Base-by-base conservation (phyloP, 2,329 filamentous ascomycete species). In the Penicillium sp. region DNA sequence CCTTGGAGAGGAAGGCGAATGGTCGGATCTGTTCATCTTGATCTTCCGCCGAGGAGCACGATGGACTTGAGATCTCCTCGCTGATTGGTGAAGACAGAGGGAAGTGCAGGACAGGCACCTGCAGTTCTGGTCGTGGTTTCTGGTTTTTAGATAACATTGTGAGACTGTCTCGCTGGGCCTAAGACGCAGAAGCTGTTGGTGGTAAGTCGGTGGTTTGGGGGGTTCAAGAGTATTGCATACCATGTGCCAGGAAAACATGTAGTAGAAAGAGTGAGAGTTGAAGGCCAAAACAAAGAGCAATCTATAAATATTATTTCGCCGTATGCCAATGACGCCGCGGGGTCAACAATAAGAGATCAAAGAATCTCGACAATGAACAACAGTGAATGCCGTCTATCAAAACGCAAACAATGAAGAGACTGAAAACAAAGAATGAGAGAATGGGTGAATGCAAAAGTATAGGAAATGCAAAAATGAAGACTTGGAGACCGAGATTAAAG, bases 11-110 rank as follows among this genome's bases (percentile, higher is more conserved):
- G 32, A 66, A 71, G n/a, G 67, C 61, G 44, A 72, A 72, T 1
- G 68, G 70, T 24, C 66, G 64, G 14, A 56, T 62, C 13, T 59
- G 62, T 48, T 67, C 63, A 48, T 67, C 41, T 18, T 60, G 57
- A 6, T 68, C 67, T 45, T 72, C 68, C 11, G 67, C 59, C 1
- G 65, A 67, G 3, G 72, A 73, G 16, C 66, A 67, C 7, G 67
- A 70, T 0, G 74, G 75, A 46, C 72, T 75, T 3, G 67, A 55
- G 34, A 75, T 62, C 53, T 77, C 75, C 48, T 76, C 75, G 18
- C 59, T 71, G 53, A 77, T 77, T 1, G 75, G 75, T 10, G 75
- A 77, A 1, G 74, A 75, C 16, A 77, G 59, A 11, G 75, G 75
- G 44, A 77, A 77, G 16, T 61, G 70, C 18, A 72, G 73, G 14